Percentiles rank a stretch among this genome's conserved stretches.
Evolutionary conservation across 2,329 filamentous ascomycete genomes (phyloP).

Genomic region (Scolecobasidium constrictum): DNA sequence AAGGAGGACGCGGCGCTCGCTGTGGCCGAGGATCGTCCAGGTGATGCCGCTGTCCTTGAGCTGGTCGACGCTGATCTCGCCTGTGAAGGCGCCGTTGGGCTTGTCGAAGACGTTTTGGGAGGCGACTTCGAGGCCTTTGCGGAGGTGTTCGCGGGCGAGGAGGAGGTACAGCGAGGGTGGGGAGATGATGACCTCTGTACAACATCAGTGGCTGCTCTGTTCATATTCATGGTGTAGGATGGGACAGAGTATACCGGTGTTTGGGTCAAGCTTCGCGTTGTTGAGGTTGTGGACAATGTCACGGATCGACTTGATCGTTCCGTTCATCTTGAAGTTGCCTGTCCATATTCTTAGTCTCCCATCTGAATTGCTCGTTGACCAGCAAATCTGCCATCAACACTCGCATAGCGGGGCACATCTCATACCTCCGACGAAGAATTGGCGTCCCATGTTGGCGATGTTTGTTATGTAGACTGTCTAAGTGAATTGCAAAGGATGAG

Average conservation of each 20-base stretch:
- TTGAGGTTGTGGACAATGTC: slow-evolving; percentile 86
- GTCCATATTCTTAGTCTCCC: not conserved
- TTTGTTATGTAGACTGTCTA: not conserved
- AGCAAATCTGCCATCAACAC: not conserved
- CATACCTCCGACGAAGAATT: slow-evolving; percentile 28
- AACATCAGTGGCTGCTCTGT: too few relatives aligned
- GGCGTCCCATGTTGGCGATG: slow-evolving; percentile 23
- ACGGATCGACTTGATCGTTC: slow-evolving; percentile 79
- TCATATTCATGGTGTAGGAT: slow-evolving; percentile 6
- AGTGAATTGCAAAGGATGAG: not conserved
- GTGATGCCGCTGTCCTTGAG: slow-evolving; percentile 79
- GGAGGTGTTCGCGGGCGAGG: slow-evolving; percentile 69
- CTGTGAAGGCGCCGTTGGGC: slow-evolving; percentile 93
- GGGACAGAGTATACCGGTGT: slow-evolving; percentile 54
- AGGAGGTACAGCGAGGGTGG: slow-evolving; percentile 86
- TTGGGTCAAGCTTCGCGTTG: slow-evolving; percentile 66
- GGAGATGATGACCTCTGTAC: slow-evolving; percentile 85
- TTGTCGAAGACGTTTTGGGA: slow-evolving; percentile 97
- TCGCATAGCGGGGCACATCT: slow-evolving; percentile 2
- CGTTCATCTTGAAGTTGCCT: slow-evolving; percentile 49
- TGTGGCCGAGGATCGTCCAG: slow-evolving; percentile 91
- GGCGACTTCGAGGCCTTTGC: slow-evolving; percentile 69
- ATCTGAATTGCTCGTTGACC: not conserved
- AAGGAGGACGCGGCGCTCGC: slow-evolving; percentile 83
- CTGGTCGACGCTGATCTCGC: slow-evolving; percentile 88